Evolutionary conservation across 352 stramenopile genomes (phyloP).

Genomic region (Phytophthora vignae): DNA sequence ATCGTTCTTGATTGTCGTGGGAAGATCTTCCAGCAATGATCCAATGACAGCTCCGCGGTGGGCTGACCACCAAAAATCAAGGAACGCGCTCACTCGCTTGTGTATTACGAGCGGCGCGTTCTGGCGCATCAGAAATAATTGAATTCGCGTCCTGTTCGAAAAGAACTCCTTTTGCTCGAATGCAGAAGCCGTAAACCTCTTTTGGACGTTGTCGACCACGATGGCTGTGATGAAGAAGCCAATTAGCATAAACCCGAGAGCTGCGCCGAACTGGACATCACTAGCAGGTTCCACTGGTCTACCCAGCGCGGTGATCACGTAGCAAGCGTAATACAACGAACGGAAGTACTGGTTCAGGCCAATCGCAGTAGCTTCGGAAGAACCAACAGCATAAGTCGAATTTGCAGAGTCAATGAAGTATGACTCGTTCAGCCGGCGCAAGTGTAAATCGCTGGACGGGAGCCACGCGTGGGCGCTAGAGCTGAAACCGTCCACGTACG

Average conservation of each 20-base stretch:
- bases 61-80: conserved; percentile 81
- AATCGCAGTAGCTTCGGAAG: conserved; percentile 33
- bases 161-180: conserved; percentile 83
- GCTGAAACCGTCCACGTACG: conserved; percentile 72
- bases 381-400: conserved; percentile 28
- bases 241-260: conserved; percentile 73
- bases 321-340: conserved; percentile 69
- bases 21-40: conserved; percentile 63
- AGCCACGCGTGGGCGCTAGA: conserved; percentile 49
- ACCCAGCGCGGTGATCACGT: conserved; percentile 62
- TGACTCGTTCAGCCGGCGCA: conserved; percentile 45
- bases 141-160: conserved; percentile 59
- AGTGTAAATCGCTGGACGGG: conserved; percentile 53
- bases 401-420: conserved; percentile 39
- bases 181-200: conserved; percentile 76
- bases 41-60: conserved; percentile 71
- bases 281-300: conserved; percentile 59
- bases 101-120: conserved; percentile 64
- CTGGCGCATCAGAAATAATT: conserved; percentile 74
- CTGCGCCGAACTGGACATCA: conserved; percentile 57
- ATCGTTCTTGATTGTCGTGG: conserved; percentile 63
- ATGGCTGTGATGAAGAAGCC: conserved; percentile 80
- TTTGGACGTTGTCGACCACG: conserved; percentile 81
- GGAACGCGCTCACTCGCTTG: conserved; percentile 71
- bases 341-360: conserved; percentile 64